Evolutionary conservation across 371 early-diverging fungal species (phyloP).

Genomic region (Saksenaea vasiformis): DNA sequence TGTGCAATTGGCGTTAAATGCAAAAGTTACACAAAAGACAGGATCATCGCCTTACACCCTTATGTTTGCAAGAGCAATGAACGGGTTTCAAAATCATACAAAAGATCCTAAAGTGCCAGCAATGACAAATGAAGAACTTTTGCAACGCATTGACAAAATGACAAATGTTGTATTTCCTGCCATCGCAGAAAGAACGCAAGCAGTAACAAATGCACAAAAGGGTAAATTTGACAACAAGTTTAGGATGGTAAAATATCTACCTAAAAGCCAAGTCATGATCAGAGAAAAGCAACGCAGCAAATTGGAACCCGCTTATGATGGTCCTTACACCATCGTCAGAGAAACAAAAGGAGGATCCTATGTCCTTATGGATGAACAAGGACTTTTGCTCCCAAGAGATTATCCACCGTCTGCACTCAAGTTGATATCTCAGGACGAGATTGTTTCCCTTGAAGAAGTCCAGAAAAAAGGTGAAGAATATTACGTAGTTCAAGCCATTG

Average conservation of each 20-base stretch:
- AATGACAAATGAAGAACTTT: neutral
- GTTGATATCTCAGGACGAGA: constrained; percentile 14
- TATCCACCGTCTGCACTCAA: constrained; percentile 8
- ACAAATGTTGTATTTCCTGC: constrained; percentile 14
- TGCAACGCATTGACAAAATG: constrained; percentile 6
- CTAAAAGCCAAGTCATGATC: constrained; percentile 7
- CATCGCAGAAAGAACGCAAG: neutral
- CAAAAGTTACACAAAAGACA: neutral
- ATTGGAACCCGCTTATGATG: constrained; percentile 13
- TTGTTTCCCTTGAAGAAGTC: too few relatives aligned
- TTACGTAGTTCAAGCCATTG: too few relatives aligned
- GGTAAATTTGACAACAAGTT: neutral
- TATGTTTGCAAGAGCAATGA: constrained; percentile 19
- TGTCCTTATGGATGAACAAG: constrained; percentile 4
- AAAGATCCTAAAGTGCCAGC: neutral
- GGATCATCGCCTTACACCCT: constrained; percentile 7
- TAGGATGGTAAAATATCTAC: constrained; percentile 6
- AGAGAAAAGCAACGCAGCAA: neutral
- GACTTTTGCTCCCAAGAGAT: constrained; percentile 4
- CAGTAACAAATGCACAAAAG: neutral
- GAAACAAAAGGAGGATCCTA: constrained; percentile 15
- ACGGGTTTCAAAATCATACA: constrained; percentile 12
- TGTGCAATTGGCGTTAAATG: constrained; percentile 17
- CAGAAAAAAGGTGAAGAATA: too few relatives aligned
- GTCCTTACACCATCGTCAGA: constrained; percentile 10